phyloP scores from a whole-genome alignment of 2,329 filamentous ascomycete species.

The Botrytis cinerea region DNA sequence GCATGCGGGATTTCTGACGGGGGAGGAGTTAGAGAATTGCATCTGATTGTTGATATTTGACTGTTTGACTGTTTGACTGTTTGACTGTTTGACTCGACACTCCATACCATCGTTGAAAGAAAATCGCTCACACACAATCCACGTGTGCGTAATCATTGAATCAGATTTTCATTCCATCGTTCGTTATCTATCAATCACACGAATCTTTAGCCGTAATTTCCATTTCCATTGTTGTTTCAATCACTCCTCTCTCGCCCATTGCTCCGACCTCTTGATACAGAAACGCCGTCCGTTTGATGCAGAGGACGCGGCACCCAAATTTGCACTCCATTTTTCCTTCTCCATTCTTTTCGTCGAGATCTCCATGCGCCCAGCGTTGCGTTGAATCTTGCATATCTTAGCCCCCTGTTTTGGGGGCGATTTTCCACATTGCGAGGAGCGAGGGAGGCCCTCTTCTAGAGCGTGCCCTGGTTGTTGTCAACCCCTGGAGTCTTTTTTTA shows the following conservation, averaged over 20 bases:
- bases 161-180: background rate
- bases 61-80: too few species aligned
- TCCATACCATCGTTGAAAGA: background rate
- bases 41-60: background rate
- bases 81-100: too few species aligned
- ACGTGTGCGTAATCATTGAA: background rate
- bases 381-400: background rate
- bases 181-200: background rate
- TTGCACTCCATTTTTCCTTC: background rate
- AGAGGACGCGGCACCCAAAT: background rate
- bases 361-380: slow-evolving; percentile 11
- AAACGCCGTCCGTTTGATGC: background rate
- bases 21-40: background rate
- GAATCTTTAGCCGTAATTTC: too few species aligned
- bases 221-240: background rate
- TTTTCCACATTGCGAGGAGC: background rate
- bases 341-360: background rate
- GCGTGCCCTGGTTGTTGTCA: background rate
- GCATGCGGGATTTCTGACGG: background rate
- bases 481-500: background rate
- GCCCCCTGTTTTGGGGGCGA: background rate
- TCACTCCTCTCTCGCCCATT: background rate
- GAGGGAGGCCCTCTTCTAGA: too few species aligned
- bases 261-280: background rate
- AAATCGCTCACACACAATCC: background rate